Evolutionary conservation across 106 monocot species (phyloP).

Genomic region (Allium cepa): DNA sequence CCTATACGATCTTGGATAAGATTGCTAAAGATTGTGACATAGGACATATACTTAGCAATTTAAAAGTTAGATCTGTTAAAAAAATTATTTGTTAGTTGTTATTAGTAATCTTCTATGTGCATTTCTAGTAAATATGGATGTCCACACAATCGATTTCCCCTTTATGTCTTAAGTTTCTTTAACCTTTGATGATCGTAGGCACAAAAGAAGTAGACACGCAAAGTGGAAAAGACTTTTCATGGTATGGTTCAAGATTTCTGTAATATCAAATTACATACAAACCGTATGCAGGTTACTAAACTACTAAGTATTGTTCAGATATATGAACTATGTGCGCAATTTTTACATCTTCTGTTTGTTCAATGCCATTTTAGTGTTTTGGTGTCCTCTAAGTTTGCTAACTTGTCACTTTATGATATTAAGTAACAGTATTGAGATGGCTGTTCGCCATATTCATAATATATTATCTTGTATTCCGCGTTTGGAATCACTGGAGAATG

Average conservation of each 20-base stretch:
- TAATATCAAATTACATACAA: too few species aligned
- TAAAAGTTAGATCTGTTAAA: not conserved
- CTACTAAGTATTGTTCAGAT: too few species aligned
- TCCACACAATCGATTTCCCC: not conserved
- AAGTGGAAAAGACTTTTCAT: conserved; percentile 5
- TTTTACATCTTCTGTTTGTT: too few species aligned
- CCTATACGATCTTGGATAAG: conserved; percentile 65
- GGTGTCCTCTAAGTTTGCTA: too few species aligned
- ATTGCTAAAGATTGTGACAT: conserved; percentile 31
- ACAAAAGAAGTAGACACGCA: conserved; percentile 4
- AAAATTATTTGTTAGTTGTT: not conserved
- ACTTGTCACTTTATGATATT: not conserved
- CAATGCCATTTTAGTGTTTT: too few species aligned
- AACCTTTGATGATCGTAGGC: not conserved
- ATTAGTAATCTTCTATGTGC: too few species aligned
- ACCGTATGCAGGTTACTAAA: too few species aligned
- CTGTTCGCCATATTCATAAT: conserved; percentile 28
- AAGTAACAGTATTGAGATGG: conserved; percentile 16
- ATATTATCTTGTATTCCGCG: conserved; percentile 50
- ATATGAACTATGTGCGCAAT: too few species aligned
- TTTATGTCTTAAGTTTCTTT: not conserved
- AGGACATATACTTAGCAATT: conserved; percentile 16
- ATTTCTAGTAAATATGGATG: not conserved
- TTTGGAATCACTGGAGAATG: conserved; percentile 26
- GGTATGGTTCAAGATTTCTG: conserved; percentile 14